Evolutionary conservation across 257 asterid genomes (phyloP), one percentile per base, ranked within the genome.

Genomic region (Solanum sejunctum): DNA sequence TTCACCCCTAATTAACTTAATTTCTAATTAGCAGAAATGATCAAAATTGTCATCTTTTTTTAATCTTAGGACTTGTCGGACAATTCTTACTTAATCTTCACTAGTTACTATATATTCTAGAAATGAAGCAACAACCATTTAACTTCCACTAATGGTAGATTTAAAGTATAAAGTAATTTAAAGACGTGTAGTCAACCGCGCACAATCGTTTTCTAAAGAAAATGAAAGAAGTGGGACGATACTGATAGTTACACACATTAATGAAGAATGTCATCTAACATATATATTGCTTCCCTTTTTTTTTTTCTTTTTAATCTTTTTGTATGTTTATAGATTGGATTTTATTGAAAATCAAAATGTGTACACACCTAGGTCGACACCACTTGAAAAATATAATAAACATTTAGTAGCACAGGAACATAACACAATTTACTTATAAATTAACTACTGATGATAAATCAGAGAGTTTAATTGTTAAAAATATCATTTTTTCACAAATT

Each of bases 141-240:
- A 52, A 26, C 47, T 51, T 26, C 3, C 43, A 78, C 64, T 16
- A 52, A 78, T 78, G 49, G 52, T 52, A 26, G 28, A 26, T 77
- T 47, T 78, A 26, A 51, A 52, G 64, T 52, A 51, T 52, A 77
- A 75, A 52, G 82, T 52, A 77, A 77, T 77, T 77, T 64, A 78
- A 52, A 28, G 83, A 52, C 64, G 64, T 26, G 83, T 52, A 32
- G 83, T 78, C 83, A 52, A 52, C 0, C 64, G 0, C 0, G 26
- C 0, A 0, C 6, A 26, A 49, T 9, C 18, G 26, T 0, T 32
- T 15, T 52, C 3, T 52, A 52, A 16, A 9, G 64, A 52, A 23
- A 52, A 52, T 10, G 49, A 52, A 78, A 51, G 17, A 15, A 78
- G 83, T 52, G 64, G 66, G 49, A 52, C 83, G 63, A 52, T 47